A percentile compares a stretch with the other conserved stretches of the same genome.
These are phyloP conservation scores for Trametes sanguinea DNA, from an alignment of 768 basidiomycete genomes.

Conservation along the genomic window DNA sequence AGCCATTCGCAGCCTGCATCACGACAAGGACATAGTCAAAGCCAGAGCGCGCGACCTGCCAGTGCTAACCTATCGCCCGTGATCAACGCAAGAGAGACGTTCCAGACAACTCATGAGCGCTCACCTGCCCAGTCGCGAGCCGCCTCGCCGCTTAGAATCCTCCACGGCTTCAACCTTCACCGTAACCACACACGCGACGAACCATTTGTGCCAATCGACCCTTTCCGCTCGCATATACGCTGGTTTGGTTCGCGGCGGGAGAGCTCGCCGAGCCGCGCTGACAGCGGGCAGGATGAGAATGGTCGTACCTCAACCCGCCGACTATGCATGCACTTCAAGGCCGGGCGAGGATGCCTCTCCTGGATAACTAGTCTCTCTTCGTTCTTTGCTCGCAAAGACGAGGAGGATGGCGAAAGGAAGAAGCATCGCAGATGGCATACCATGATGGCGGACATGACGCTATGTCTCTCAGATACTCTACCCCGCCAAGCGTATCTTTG, in stretches of 20 bases:
- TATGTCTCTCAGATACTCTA: conserved; percentile 39
- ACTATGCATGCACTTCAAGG: background rate
- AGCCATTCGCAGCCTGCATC: conserved; percentile 18
- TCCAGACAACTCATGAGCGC: conserved; percentile 30
- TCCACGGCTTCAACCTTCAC: conserved; percentile 53
- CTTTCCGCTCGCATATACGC: conserved; percentile 33
- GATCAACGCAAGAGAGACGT: conserved; percentile 27
- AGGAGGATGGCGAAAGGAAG: conserved; percentile 1
- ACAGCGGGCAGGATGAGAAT: conserved; percentile 1
- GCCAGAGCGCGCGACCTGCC: conserved; percentile 6
- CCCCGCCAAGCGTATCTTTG: conserved; percentile 48
- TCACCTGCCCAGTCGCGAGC: conserved; percentile 44
- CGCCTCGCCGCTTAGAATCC: conserved; percentile 59
- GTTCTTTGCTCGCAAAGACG: background rate
- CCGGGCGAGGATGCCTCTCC: background rate
- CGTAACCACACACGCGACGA: conserved; percentile 47
- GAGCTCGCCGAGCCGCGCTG: conserved; percentile 14
- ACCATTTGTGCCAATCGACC: conserved; percentile 40
- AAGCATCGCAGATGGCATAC: conserved; percentile 16
- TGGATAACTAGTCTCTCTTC: conserved; percentile 24
- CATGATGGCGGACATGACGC: conserved; percentile 21
- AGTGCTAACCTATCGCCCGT: conserved; percentile 16
- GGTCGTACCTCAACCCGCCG: background rate
- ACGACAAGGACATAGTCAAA: conserved; percentile 21
- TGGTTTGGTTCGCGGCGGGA: conserved; percentile 23